Conservation (phyloP, 352 stramenopile genomes). For the Globisporangium paddicum region DNA sequence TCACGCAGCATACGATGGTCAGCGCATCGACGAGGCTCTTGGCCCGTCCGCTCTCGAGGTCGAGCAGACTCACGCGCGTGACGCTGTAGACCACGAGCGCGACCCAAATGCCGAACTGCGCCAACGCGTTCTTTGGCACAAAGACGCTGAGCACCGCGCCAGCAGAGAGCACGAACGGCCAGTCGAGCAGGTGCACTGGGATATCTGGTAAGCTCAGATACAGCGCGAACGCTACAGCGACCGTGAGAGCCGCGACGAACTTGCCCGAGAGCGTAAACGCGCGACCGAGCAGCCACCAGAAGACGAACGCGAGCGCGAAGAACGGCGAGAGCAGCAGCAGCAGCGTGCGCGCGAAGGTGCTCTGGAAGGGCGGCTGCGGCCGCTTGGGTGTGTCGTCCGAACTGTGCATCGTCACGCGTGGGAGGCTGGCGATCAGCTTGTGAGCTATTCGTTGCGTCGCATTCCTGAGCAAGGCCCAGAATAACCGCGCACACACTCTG, state of each 20-base stretch:
- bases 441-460: not conserved
- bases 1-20: constrained; percentile 35
- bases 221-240: constrained; percentile 35
- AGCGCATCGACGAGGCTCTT: constrained; percentile 33
- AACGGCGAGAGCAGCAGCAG: constrained; percentile 44
- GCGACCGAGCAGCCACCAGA: constrained; percentile 51
- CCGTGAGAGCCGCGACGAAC: constrained; percentile 21
- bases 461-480: not conserved
- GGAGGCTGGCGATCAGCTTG: not conserved
- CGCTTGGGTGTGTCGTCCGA: not conserved
- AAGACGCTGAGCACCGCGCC: constrained; percentile 15
- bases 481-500: not conserved
- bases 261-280: constrained; percentile 41
- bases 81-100: constrained; percentile 44
- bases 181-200: constrained; percentile 44
- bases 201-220: constrained; percentile 53
- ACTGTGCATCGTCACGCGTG: not conserved
- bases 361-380: constrained; percentile 11
- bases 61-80: constrained; percentile 31
- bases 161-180: constrained; percentile 47
- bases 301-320: constrained; percentile 33
- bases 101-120: constrained; percentile 24
- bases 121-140: constrained; percentile 1
- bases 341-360: constrained; percentile 7
- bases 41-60: constrained; percentile 26